Evolutionary conservation across 345 rosid species (phyloP), one percentile per base, ranked within the genome.

Genomic region (Sonneratia caseolaris): DNA sequence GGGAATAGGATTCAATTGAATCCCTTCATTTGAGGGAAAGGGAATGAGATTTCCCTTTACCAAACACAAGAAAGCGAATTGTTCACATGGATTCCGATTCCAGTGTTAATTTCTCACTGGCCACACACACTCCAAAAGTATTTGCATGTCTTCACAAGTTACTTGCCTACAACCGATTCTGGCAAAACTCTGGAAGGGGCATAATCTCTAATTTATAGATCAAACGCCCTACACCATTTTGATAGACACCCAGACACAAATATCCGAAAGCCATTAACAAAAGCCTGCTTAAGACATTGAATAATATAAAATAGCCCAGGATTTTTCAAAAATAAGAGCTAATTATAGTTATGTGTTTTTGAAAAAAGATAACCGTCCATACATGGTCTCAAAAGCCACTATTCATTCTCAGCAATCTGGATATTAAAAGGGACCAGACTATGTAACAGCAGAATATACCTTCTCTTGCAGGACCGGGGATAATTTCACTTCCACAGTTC

Each of bases 201-300:
- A 91, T 79, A 59, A 82, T 73, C 72, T 86, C 85, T 81, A 94
- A 90, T 87, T 85, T 84, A 79, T 89, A 94, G 74, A 80, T 81
- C 82, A 89, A 68, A 77, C 80, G 81, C 37, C 89, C 98, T 91
- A 73, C 71, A 77, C 14, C 71, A 48, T 79, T 10, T 18, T 68
- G 65, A 55, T 24, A 36, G 65, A 55, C 24, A 27, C 64, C 49
- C 37, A 43, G 8, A 57, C 51, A 47, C 51, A 64, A 61, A 62
- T 32, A 24, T 27, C 16, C 74, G 19, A 21, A 24, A 24, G 45
- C 49, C 38, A 55, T 7, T 3, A 24, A 64, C n/a, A 48, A 15
- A 24, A 43, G 32, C 19, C 53, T 57, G 57, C 36, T 6, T n/a
- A 45, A 15, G 24, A 76, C 69, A 68, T 64, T 61, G 36, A 65